These are phyloP conservation scores for Anthoceros angustus DNA, from an alignment of 225 moss, liverwort and hornwort genomes.

Conservation along the genomic window DNA sequence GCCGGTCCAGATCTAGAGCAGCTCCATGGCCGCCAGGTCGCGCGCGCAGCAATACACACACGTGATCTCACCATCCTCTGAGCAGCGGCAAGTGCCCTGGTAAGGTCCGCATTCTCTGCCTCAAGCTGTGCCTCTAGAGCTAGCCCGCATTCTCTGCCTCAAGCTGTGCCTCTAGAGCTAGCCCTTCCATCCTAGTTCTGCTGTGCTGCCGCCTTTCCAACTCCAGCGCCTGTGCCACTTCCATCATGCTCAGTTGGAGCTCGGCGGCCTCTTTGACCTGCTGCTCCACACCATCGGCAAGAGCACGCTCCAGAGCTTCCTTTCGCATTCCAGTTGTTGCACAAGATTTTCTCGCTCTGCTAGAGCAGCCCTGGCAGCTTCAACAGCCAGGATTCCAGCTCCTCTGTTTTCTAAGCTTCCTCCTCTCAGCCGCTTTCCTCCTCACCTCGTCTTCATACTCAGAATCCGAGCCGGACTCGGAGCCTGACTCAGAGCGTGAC, in stretches of 20 bases:
- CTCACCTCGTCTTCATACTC: constrained; percentile 60
- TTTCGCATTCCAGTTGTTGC: constrained; percentile 44
- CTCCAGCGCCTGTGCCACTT: constrained; percentile 61
- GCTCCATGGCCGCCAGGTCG: no score
- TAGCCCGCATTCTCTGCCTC: constrained; percentile 70
- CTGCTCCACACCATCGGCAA: constrained; percentile 60
- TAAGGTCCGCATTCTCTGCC: constrained; percentile 59
- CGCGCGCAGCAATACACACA: no score
- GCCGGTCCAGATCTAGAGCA: no score
- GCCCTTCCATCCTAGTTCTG: constrained; percentile 43
- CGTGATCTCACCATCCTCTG: constrained; percentile 66
- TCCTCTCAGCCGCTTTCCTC: constrained; percentile 31
- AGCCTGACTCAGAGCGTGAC: constrained; percentile 9
- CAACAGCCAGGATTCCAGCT: constrained; percentile 45
- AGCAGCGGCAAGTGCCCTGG: constrained; percentile 58
- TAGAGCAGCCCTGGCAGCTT: constrained; percentile 52
- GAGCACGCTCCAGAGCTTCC: constrained; percentile 41
- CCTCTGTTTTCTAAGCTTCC: constrained; percentile 31
- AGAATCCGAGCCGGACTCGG: constrained; percentile 20
- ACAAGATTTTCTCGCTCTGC: constrained; percentile 50
- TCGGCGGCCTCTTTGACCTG: constrained; percentile 67
- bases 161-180: constrained; percentile 51
- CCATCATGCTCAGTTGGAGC: constrained; percentile 50
- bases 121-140: constrained; percentile 57
- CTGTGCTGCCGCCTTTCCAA: constrained; percentile 55